phyloP scores from a whole-genome alignment of 2,329 filamentous ascomycete species.

The Nothopassalora personata region DNA sequence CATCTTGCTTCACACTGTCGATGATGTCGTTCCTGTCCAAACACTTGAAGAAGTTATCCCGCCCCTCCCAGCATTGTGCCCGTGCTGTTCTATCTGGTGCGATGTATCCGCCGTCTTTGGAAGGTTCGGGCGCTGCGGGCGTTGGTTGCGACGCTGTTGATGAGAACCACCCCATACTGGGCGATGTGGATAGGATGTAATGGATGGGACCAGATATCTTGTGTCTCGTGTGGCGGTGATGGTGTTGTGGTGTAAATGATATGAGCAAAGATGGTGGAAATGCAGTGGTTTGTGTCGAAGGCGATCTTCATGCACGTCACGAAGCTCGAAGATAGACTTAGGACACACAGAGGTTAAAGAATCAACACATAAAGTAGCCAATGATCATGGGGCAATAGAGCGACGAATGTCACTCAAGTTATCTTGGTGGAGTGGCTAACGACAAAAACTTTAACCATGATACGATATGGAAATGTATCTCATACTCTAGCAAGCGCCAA shows the following conservation, averaged over 20 bases:
- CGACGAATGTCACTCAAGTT: too few species aligned
- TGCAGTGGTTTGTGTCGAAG: not conserved
- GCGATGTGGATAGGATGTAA: not conserved
- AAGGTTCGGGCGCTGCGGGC: constrained; percentile 27
- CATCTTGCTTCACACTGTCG: constrained; percentile 59
- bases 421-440: too few species aligned
- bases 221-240: not conserved
- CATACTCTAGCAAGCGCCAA: too few species aligned
- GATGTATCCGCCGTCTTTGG: constrained; percentile 57
- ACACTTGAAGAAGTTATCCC: constrained; percentile 83
- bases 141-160: constrained; percentile 21
- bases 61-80: constrained; percentile 78
- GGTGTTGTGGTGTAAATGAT: too few species aligned
- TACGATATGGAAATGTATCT: too few species aligned
- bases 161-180: constrained; percentile 34
- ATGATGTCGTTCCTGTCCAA: constrained; percentile 76
- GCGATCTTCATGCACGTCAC: not conserved
- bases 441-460: too few species aligned
- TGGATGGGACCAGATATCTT: not conserved
- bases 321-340: not conserved
- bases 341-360: not conserved
- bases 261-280: too few species aligned
- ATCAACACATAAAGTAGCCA: too few species aligned
- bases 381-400: too few species aligned
- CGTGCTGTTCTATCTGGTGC: constrained; percentile 83